phyloP scores from a whole-genome alignment of 2,329 filamentous ascomycete species.

The Magnaporthales sp. region DNA sequence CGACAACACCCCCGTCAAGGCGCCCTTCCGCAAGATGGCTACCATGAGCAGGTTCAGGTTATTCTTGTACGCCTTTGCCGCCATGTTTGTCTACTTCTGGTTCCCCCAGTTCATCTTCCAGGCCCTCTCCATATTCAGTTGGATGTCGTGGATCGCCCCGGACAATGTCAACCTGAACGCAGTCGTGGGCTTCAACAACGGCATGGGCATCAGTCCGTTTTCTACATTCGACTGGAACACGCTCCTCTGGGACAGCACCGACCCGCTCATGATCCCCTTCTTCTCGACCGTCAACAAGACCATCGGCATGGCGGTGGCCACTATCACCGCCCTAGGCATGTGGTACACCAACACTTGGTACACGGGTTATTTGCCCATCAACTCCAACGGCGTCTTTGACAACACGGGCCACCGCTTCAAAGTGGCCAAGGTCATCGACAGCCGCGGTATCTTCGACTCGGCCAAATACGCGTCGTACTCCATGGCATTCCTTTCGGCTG shows the following conservation, averaged over 20 bases:
- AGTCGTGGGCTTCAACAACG: slow-evolving; percentile 23
- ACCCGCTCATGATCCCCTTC: slow-evolving; percentile 34
- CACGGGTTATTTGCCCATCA: slow-evolving; percentile 41
- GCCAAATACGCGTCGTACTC: slow-evolving; percentile 40
- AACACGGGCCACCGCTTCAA: slow-evolving; percentile 39
- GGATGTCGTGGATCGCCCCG: slow-evolving; percentile 45
- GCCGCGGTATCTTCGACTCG: slow-evolving; percentile 33
- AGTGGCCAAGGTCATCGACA: slow-evolving; percentile 31
- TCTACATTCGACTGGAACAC: slow-evolving; percentile 33
- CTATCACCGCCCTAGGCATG: slow-evolving; percentile 44
- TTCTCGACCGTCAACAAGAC: slow-evolving; percentile 55
- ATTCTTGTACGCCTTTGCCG: slow-evolving; percentile 31
- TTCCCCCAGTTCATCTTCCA: slow-evolving; percentile 40
- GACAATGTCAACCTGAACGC: slow-evolving; percentile 21
- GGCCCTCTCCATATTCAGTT: slow-evolving; percentile 37
- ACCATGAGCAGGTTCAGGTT: slow-evolving; percentile 34
- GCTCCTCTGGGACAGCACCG: slow-evolving; percentile 14
- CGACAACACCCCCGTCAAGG: slow-evolving; percentile 23
- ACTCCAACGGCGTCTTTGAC: slow-evolving; percentile 41
- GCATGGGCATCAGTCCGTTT: slow-evolving; percentile 24
- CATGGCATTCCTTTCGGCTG: slow-evolving; percentile 40
- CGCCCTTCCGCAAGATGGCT: slow-evolving; percentile 31
- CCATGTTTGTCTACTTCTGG: slow-evolving; percentile 44
- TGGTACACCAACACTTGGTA: slow-evolving; percentile 53
- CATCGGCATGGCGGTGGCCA: slow-evolving; percentile 45